Evolutionary conservation across 805 yeast species (phyloP), one percentile per base, ranked within the genome.

Genomic region (Cyberlindnera mrakii): DNA sequence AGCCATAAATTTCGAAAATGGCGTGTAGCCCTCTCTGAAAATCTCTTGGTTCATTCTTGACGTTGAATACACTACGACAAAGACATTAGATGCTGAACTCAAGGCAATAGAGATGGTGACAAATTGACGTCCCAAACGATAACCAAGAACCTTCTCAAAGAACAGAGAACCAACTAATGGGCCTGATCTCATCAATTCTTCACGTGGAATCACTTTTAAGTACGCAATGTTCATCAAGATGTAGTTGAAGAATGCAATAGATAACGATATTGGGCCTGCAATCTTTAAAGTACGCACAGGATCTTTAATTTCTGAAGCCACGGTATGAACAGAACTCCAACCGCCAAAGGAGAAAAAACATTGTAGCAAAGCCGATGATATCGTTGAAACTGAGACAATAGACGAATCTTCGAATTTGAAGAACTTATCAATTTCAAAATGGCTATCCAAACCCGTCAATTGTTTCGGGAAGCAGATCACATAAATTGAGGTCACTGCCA

Each of bases 41-140:
- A 75, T 74, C 57, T 80, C 85, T 55, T 80, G 87, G 48, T 76
- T 76, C 65, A 76, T 74, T 54, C 87, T 66, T 0, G 84, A 76
- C 10, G 77, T 65, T 5, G 79, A 70, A 55, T 79, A 80, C 15
- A 78, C 50, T 1, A 77, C 82, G 10, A 80, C 85, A 57, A 78
- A 71, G 3, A 80, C 74, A 52, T 80, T 80, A 0, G 85, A 82
- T 1, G 75, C 77, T 5, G 85, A 70, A 33, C 80, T 75, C n/a
- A 79, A 44, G 0, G 84, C 83, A 23, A 80, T 74, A 0, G 82
- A 68, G 30, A 76, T 54, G 0, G 85, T 74, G 37, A 80, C 67
- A 36, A 80, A 61, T 47, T 70, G 74, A 35, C 74, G 66, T 2
- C 87, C 85, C 7, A 77, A 43, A 30, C 59, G 61, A 38, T 65